These are phyloP conservation scores for Haplosporangium gracile DNA, from an alignment of 192 early-diverging fungal species.

Conservation along the genomic window DNA sequence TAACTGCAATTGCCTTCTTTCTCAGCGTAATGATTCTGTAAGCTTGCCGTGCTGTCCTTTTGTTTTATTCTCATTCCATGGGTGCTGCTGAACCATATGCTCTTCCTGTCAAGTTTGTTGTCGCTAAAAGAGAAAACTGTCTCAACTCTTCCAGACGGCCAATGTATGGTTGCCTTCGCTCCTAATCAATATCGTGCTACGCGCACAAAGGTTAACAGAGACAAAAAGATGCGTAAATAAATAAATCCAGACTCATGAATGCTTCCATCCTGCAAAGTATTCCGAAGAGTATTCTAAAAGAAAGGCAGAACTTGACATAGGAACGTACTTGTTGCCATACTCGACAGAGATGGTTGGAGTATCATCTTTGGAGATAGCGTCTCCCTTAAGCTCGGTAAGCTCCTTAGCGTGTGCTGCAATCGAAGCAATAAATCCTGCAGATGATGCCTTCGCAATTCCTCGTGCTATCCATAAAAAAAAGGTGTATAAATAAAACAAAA, in stretches of 20 bases:
- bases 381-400: slow-evolving; percentile 32
- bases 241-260: not conserved
- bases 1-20: too few species aligned
- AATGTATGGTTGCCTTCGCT: slow-evolving; percentile 56
- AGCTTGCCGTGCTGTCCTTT: too few species aligned
- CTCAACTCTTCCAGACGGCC: slow-evolving; percentile 57
- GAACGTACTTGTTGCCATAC: slow-evolving; percentile 44
- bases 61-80: too few species aligned
- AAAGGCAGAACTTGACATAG: not conserved
- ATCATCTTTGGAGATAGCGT: slow-evolving; percentile 33
- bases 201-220: not conserved
- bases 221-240: not conserved
- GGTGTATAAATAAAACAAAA: slow-evolving; percentile 1
- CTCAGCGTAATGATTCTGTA: too few species aligned
- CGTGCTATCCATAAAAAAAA: slow-evolving; percentile 25
- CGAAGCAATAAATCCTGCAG: slow-evolving; percentile 59
- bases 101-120: not conserved
- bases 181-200: slow-evolving; percentile 56
- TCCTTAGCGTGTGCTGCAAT: slow-evolving; percentile 59
- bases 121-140: not conserved
- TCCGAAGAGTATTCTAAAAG: not conserved
- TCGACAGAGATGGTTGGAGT: slow-evolving; percentile 55
- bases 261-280: not conserved
- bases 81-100: not conserved
- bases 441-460: slow-evolving; percentile 56